Conservation (phyloP, 2,329 filamentous ascomycete species). For the Zymoseptoria pseudotritici region DNA sequence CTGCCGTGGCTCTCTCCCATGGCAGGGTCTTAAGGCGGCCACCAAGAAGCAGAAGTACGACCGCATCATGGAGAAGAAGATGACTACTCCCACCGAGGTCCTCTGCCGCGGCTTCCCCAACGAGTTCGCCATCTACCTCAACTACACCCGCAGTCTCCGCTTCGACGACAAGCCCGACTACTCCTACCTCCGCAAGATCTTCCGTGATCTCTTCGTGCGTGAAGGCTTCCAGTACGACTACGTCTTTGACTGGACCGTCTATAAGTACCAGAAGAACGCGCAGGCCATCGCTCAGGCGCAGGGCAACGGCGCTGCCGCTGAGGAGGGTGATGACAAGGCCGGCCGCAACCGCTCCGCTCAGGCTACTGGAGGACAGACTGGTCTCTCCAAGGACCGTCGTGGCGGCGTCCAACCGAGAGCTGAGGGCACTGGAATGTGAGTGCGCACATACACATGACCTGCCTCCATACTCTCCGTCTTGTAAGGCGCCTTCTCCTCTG, state of each 20-base stretch:
- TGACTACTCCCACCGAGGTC: constrained; percentile 97
- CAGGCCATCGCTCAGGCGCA: constrained; percentile 81
- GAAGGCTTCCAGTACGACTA: constrained; percentile 99
- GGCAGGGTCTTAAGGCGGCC: constrained; percentile 73
- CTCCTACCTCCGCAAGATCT: constrained; percentile 99
- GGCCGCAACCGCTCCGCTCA: constrained; percentile 55
- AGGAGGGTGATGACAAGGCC: constrained; percentile 67
- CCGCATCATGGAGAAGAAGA: constrained; percentile 99
- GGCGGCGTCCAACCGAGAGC: constrained; percentile 69
- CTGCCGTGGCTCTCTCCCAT: constrained; percentile 95
- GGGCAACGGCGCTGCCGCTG: constrained; percentile 50
- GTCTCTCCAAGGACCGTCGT: constrained; percentile 59
- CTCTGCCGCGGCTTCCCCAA: constrained; percentile 98
- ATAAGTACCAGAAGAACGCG: constrained; percentile 99
- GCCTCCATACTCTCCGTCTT: constrained; percentile 38
- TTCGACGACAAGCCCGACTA: constrained; percentile 99
- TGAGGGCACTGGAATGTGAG: constrained; percentile 96
- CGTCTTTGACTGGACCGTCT: constrained; percentile 99
- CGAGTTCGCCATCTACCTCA: constrained; percentile 98
- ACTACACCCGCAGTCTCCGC: constrained; percentile 96
- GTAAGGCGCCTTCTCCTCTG: constrained; percentile 84
- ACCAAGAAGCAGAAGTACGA: constrained; percentile 97
- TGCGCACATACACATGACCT: constrained; percentile 51
- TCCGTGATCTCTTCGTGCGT: constrained; percentile 97
- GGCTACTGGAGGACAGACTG: constrained; percentile 49